Evolutionary conservation across 2,329 filamentous ascomycete genomes (phyloP).

Genomic region (Arthrobotrys entomopaga): DNA sequence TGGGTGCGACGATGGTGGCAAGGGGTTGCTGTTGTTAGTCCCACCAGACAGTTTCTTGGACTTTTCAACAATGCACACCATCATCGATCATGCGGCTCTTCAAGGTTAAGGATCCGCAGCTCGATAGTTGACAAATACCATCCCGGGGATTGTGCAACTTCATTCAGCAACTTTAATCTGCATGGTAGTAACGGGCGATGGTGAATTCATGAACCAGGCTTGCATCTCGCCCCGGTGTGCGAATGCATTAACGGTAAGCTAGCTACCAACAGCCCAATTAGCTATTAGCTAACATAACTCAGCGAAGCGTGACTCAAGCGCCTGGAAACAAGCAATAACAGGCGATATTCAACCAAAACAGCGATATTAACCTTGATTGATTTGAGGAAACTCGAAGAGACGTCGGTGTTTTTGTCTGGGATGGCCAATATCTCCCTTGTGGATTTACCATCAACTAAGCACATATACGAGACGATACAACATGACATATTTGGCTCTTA

Average conservation of each 20-base stretch:
- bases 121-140: conserved; percentile 51
- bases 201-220: background rate
- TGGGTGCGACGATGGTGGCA: conserved; percentile 44
- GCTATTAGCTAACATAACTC: conserved; percentile 13
- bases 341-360: conserved; percentile 10
- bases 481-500: conserved; percentile 15
- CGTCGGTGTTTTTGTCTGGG: conserved; percentile 18
- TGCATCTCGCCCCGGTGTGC: conserved; percentile 15
- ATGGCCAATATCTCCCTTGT: background rate
- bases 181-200: too few relatives aligned
- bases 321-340: conserved; percentile 31
- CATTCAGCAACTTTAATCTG: conserved; percentile 37
- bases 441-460: conserved; percentile 4
- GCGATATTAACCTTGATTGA: conserved; percentile 16
- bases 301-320: conserved; percentile 34
- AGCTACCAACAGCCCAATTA: background rate
- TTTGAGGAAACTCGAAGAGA: conserved; percentile 11
- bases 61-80: conserved; percentile 15
- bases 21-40: conserved; percentile 42
- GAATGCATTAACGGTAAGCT: too few relatives aligned
- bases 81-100: conserved; percentile 50
- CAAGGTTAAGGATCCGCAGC: conserved; percentile 44
- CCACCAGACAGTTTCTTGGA: conserved; percentile 19
- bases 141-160: conserved; percentile 38
- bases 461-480: background rate